Base-by-base conservation (phyloP, 2,329 filamentous ascomycete species). In the Diatrype stigma region DNA sequence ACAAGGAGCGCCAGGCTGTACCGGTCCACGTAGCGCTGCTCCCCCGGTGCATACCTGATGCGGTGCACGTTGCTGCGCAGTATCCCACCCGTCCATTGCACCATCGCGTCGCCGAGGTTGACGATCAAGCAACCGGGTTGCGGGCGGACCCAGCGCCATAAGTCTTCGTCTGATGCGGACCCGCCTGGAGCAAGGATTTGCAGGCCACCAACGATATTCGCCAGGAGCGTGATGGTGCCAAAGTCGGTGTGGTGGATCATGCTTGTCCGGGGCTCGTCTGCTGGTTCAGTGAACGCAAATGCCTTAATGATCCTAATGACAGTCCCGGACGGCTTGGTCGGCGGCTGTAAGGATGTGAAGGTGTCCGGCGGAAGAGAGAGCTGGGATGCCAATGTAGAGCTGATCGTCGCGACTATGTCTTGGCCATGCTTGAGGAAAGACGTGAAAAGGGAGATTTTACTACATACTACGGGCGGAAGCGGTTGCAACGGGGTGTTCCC, bases 211-310 rank as follows among this genome's bases (percentile, higher is more conserved):
- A 68, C 26, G 2, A 67, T 55, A 44, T 70, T 68, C 42, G 67
- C 66, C 1, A 71, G 60, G 0, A 71, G 54, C 1, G 70, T 71
- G 12, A 70, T 59, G 4, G 59, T 64, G 5, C 68, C 70, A 35
- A 70, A 67, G 49, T 71, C 68, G 1, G 66, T 69, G 45, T 73
- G 67, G 17, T 63, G 58, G 14, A 62, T 54, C 51, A 66, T 64
- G 47, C 56, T 62, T 22, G 56, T 60, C 42, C 59, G 51, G 2
- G 57, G 47, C 28, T n/a, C n/a, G n/a, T n/a, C n/a, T n/a, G n/a
- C n/a, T n/a, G n/a, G n/a, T n/a, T 11, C 10, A 48, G 47, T n/a
- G 38, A 51, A 49, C 3, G 57, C 56, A 23, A 55, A 56, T 2
- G 51, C 45, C 44, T 60, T 59, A 51, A 58, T 53, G 26, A 61